Conservation (phyloP, 1,139 yeast genomes). For the Tardiomyces depauwii region DNA sequence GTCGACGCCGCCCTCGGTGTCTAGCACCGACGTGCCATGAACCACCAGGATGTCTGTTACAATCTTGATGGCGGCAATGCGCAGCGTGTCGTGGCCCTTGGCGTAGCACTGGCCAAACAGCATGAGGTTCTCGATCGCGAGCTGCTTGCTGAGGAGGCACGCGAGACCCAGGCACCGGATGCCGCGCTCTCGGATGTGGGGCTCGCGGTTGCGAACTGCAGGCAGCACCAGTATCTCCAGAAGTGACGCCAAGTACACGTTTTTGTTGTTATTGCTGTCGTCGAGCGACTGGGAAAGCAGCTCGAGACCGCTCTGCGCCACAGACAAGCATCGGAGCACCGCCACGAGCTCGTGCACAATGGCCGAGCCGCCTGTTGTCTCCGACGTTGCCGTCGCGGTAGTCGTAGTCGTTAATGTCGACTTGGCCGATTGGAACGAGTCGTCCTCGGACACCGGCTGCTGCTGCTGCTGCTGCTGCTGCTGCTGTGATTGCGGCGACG, state of each 20-base stretch:
- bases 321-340: conserved; percentile 52
- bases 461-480: conserved; percentile 9
- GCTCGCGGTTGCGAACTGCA: conserved; percentile 54
- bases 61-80: conserved; percentile 52
- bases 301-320: conserved; percentile 64
- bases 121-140: conserved; percentile 44
- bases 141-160: conserved; percentile 52
- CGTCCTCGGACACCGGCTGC: conserved; percentile 19
- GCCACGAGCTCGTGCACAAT: conserved; percentile 16
- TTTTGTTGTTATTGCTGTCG: conserved; percentile 30
- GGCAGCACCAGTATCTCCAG: conserved; percentile 75
- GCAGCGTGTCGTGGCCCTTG: conserved; percentile 49
- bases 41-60: conserved; percentile 70
- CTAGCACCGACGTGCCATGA: conserved; percentile 62
- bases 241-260: conserved; percentile 60
- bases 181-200: conserved; percentile 56
- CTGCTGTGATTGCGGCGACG: conserved; percentile 2
- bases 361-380: conserved; percentile 6
- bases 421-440: conserved; percentile 47
- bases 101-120: conserved; percentile 57
- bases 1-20: conserved; percentile 52
- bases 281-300: conserved; percentile 54
- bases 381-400: conserved; percentile 12
- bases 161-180: conserved; percentile 70
- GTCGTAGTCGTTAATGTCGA: conserved; percentile 17